Percentiles rank a stretch among this genome's conserved stretches.
These are phyloP conservation scores for Parathielavia hyrcaniae DNA, from an alignment of 495 filamentous ascomycete genomes.

Conservation along the genomic window DNA sequence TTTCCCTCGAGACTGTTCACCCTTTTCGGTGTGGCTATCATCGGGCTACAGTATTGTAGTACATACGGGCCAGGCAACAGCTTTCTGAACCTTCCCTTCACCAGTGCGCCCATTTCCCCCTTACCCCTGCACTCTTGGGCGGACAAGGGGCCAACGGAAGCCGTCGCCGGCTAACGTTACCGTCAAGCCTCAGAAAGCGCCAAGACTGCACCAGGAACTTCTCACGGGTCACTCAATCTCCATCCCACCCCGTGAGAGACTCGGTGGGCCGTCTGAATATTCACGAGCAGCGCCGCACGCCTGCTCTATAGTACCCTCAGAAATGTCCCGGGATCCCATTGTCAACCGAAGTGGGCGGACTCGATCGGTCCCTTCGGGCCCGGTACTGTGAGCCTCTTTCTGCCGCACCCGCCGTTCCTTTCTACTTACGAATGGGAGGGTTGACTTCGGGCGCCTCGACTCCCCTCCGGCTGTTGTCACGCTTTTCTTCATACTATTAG, in stretches of 20 bases:
- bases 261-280: conserved; percentile 38
- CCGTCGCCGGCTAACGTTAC: conserved; percentile 12
- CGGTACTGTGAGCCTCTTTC: conserved; percentile 8
- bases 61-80: background rate
- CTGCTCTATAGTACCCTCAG: conserved; percentile 25
- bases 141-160: conserved; percentile 21
- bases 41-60: background rate
- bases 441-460: conserved; percentile 15
- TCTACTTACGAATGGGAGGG: conserved; percentile 27
- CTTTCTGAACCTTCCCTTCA: too few species aligned
- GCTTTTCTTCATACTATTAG: conserved; percentile 10
- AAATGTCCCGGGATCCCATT: conserved; percentile 14
- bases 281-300: conserved; percentile 38
- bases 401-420: conserved; percentile 23
- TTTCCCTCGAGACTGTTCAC: too few species aligned
- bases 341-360: conserved; percentile 12
- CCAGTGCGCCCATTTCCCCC: background rate
- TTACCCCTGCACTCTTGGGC: conserved; percentile 20
- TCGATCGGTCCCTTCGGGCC: conserved; percentile 5
- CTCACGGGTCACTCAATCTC: background rate
- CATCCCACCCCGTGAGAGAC: conserved; percentile 21
- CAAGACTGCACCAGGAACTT: conserved; percentile 26
- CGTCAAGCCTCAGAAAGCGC: conserved; percentile 26
- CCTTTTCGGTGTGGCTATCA: too few species aligned
- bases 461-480: conserved; percentile 9